Base-by-base conservation (phyloP, 345 rosid genomes). In the Gossypium sturtianum region DNA sequence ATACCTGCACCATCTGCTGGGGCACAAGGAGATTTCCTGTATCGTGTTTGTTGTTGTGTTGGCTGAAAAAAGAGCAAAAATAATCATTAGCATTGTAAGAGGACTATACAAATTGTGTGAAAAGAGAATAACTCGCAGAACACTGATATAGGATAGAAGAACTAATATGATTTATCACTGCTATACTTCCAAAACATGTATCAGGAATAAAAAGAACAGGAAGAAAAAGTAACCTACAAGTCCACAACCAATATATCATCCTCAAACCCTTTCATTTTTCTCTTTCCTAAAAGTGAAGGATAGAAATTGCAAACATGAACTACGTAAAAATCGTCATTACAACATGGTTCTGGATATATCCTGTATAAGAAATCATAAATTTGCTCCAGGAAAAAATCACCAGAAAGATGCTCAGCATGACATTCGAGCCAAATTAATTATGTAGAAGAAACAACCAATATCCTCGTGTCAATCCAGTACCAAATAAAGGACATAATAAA, bases 31-130 rank as follows among this genome's bases (percentile, higher is more conserved):
- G 99, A 95, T 79, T 91, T 95, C 75, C 99, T 83, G 82, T 95
- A 95, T 74, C 99, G 87, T 29, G 97, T 95, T 86, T 90, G 98
- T 79, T 95, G 98, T 83, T 95, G 98, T 34, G 99, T 93, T 73
- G 98, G 98, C 99, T 95, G 77, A 59, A 67, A 27, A 67, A n/a
- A 19, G 38, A 11, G 20, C 20, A 13, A 17, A 29, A 12, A 76
- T 1, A 45, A 27, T 76, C 52, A 60, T 8, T 72, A 78, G 54
- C 75, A 53, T 11, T 45, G 20, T 12, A 73, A 29, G 45, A 41
- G 19, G 11, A 9, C 38, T 54, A 49, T 16, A 17, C 34, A 25
- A 45, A 25, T 45, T 45, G 58, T 15, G 63, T 68, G 67, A 27
- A 58, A 66, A 19, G 34, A 10, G 4, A 44, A 2, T 11, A 38